Percentiles rank a stretch among this genome's conserved stretches.
Evolutionary conservation across 2,329 filamentous ascomycete species (phyloP).

Genomic region (Botrytis paeoniae): DNA sequence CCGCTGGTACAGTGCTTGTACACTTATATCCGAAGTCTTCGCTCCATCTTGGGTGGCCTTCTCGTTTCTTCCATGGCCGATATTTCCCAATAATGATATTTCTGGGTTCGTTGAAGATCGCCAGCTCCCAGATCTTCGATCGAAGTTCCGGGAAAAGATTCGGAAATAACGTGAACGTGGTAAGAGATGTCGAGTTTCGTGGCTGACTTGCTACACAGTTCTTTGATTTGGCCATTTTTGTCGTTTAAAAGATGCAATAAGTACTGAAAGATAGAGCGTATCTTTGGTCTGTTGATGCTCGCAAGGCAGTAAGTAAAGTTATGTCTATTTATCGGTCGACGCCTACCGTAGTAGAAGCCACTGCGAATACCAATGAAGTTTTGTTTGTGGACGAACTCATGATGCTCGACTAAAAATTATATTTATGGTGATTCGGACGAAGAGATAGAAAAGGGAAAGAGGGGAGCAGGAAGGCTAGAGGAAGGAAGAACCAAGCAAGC

Average conservation of each 20-base stretch:
- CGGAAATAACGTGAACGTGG: neutral
- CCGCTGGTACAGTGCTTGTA: neutral
- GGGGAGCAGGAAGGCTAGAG: no score
- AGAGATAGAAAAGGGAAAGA: neutral
- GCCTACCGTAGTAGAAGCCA: neutral
- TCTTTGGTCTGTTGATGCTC: neutral
- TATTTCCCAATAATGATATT: neutral
- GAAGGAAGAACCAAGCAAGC: neutral
- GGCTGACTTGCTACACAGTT: neutral
- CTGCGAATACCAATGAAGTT: neutral
- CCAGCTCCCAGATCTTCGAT: neutral
- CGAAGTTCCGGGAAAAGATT: neutral
- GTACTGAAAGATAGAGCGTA: neutral
- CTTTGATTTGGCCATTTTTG: neutral
- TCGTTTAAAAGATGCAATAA: neutral
- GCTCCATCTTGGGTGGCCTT: neutral
- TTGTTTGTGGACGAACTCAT: neutral
- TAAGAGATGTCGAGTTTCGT: neutral
- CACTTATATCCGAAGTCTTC: neutral
- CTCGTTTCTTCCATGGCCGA: rapidly evolving
- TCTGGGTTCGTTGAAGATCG: neutral
- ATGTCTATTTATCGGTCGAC: neutral
- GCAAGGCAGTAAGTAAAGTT: neutral
- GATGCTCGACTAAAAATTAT: neutral
- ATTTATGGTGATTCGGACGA: neutral